Percentiles rank a stretch among this genome's conserved stretches.
phyloP scores from a whole-genome alignment of 345 rosid genomes.

The Euphorbia pulcherrima region DNA sequence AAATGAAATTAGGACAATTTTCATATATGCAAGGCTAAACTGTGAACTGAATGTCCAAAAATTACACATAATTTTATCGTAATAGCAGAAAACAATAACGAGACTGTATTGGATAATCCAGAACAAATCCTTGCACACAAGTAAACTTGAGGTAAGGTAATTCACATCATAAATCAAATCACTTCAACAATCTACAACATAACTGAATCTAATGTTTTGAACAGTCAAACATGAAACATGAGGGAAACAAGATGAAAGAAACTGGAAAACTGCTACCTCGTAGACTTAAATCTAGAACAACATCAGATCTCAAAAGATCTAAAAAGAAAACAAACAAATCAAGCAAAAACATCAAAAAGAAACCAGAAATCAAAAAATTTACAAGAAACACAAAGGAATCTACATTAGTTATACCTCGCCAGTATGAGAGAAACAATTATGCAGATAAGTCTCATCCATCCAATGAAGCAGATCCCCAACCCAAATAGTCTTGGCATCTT shows the following conservation, averaged over 20 bases:
- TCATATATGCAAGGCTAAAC: neutral
- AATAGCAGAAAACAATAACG: neutral
- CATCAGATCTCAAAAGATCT: constrained; percentile 1
- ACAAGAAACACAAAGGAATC: neutral
- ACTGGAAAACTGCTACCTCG: neutral
- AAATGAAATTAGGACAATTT: neutral
- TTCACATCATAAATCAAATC: neutral
- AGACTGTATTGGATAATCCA: neutral
- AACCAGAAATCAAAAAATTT: neutral
- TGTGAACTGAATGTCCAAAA: neutral
- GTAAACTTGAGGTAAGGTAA: neutral
- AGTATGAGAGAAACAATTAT: constrained; percentile 61
- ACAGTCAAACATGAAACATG: neutral
- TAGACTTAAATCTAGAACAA: neutral
- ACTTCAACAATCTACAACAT: neutral
- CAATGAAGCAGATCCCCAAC: constrained; percentile 69
- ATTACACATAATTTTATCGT: neutral
- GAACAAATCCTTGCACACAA: neutral
- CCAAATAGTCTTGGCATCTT: constrained; percentile 74
- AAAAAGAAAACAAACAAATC: neutral
- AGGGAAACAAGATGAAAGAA: neutral
- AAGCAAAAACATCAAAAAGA: neutral
- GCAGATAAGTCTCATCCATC: constrained; percentile 87
- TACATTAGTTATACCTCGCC: constrained; percentile 47
- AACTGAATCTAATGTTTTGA: neutral